Percentiles rank a stretch among this genome's conserved stretches.
phyloP scores from a whole-genome alignment of 2,329 filamentous ascomycete genomes.

The Apiospora saccharicola region DNA sequence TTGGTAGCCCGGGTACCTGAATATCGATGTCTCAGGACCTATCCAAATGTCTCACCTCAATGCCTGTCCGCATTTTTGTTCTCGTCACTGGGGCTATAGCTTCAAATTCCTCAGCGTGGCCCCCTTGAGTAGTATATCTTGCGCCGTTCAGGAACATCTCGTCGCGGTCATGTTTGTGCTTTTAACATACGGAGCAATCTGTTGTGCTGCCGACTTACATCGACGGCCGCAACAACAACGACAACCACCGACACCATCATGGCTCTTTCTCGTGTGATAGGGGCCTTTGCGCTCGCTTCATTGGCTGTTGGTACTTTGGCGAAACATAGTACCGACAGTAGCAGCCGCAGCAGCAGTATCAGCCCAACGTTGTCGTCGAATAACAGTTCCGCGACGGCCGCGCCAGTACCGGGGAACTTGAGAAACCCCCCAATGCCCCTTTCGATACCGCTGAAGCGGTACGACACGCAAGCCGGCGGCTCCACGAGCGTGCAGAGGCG shows the following conservation, averaged over 20 bases:
- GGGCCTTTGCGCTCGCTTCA: not conserved
- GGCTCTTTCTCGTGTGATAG: conserved; percentile 10
- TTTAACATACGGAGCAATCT: not conserved
- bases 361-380: not conserved
- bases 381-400: not conserved
- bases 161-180: too few species aligned
- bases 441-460: conserved; percentile 38
- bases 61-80: conserved; percentile 24
- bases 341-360: not conserved
- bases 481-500: conserved; percentile 39
- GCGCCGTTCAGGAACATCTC: too few species aligned
- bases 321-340: not conserved
- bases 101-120: conserved; percentile 31
- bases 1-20: conserved; percentile 11
- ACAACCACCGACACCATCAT: not conserved
- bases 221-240: not conserved
- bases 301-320: not conserved
- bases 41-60: conserved; percentile 25
- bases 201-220: conserved; percentile 2
- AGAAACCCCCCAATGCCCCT: conserved; percentile 34
- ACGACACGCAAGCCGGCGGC: conserved; percentile 31
- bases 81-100: conserved; percentile 30
- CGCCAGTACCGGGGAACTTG: conserved; percentile 28
- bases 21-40: conserved; percentile 25
- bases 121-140: conserved; percentile 3